phyloP scores from a whole-genome alignment of 805 yeast species.

The Kuraishia floccosa region DNA sequence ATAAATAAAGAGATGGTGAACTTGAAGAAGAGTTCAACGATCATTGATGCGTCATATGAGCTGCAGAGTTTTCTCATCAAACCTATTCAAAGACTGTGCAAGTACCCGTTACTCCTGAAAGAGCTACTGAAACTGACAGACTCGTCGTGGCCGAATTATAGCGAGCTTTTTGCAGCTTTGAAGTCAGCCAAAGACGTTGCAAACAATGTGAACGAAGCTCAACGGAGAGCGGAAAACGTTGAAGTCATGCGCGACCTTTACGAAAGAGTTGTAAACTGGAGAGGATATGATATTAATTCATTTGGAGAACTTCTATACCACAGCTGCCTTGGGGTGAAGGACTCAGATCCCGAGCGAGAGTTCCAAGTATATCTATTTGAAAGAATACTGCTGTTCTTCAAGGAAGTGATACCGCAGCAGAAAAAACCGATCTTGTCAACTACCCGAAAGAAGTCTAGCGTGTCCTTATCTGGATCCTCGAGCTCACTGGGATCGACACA shows the following conservation, averaged over 20 bases:
- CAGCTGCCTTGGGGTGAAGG: constrained; percentile 60
- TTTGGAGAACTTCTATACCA: constrained; percentile 80
- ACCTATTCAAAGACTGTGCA: constrained; percentile 94
- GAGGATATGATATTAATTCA: constrained; percentile 67
- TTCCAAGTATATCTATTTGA: constrained; percentile 88
- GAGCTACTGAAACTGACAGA: constrained; percentile 64
- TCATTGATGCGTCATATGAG: constrained; percentile 81
- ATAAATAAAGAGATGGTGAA: constrained; percentile 52
- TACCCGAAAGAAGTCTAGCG: constrained; percentile 37
- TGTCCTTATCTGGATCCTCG: constrained; percentile 25
- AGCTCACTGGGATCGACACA: constrained; percentile 8
- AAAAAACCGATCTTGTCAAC: constrained; percentile 35
- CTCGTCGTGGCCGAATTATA: constrained; percentile 35
- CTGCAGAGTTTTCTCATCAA: constrained; percentile 81
- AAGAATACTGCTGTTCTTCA: constrained; percentile 46
- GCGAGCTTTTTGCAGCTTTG: constrained; percentile 62
- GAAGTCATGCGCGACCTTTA: constrained; percentile 56
- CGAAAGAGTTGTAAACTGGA: constrained; percentile 82
- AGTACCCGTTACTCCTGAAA: constrained; percentile 76
- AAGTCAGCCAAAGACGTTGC: constrained; percentile 78
- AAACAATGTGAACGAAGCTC: constrained; percentile 82
- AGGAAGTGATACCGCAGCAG: constrained; percentile 22
- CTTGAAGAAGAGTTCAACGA: constrained; percentile 38
- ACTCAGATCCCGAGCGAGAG: constrained; percentile 68
- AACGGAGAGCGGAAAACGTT: constrained; percentile 81